Evolutionary conservation across 768 basidiomycete species (phyloP).

Genomic region (Mycena sanguinolenta): DNA sequence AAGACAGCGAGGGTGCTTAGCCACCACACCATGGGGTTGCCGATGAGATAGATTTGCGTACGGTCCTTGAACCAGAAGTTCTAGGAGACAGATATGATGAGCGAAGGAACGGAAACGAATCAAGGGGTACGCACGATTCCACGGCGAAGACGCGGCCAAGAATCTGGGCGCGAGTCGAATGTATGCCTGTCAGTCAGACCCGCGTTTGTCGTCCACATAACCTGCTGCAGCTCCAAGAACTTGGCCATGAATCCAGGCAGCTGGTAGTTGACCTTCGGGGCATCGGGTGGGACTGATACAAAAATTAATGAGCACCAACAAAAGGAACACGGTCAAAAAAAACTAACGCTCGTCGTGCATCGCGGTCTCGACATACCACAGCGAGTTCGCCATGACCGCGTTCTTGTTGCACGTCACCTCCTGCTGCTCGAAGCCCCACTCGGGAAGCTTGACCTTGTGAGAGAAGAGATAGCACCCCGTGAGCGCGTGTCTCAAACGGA

Average conservation of each 20-base stretch:
- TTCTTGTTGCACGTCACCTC: conserved; percentile 99
- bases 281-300: conserved; percentile 72
- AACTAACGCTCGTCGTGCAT: conserved; percentile 72
- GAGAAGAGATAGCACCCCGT: conserved; percentile 98
- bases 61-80: conserved; percentile 99
- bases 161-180: conserved; percentile 92
- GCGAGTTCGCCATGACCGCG: conserved; percentile 86
- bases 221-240: conserved; percentile 91
- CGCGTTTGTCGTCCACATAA: conserved; percentile 98
- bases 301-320: background rate
- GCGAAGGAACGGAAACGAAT: background rate
- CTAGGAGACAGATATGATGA: conserved; percentile 52
- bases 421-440: conserved; percentile 98
- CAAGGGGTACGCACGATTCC: conserved; percentile 82
- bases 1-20: conserved; percentile 79
- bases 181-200: conserved; percentile 95
- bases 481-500: conserved; percentile 85
- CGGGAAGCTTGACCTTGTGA: conserved; percentile 97
- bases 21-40: conserved; percentile 97
- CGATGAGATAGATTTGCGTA: conserved; percentile 93
- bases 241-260: conserved; percentile 92
- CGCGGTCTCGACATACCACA: conserved; percentile 96
- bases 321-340: background rate
- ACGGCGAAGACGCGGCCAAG: conserved; percentile 91
- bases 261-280: conserved; percentile 90